A percentile compares a stretch with the other conserved stretches of the same genome.
Evolutionary conservation across 2,329 filamentous ascomycete species (phyloP).

Genomic region (Ramichloridium luteum): DNA sequence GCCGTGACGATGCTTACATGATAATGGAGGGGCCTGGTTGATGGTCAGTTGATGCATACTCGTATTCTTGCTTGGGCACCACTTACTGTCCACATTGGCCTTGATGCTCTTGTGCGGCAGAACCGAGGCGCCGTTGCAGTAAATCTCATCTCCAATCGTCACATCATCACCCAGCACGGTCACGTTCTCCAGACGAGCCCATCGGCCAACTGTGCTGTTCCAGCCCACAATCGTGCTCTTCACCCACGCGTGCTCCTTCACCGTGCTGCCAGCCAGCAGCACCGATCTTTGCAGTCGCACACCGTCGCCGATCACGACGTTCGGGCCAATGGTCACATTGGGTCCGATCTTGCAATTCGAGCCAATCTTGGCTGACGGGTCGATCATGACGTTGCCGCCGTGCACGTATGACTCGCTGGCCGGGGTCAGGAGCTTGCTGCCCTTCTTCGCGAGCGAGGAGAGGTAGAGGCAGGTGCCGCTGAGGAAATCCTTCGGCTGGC

Average conservation of each 20-base stretch:
- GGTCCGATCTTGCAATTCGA: slow-evolving; percentile 97
- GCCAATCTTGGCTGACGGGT: slow-evolving; percentile 88
- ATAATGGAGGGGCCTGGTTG: slow-evolving; percentile 20
- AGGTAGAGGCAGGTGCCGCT: slow-evolving; percentile 94
- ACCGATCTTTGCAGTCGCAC: slow-evolving; percentile 90
- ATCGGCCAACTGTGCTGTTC: slow-evolving; percentile 92
- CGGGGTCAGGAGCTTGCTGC: slow-evolving; percentile 69
- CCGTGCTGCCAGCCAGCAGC: slow-evolving; percentile 74
- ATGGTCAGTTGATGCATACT: slow-evolving; percentile 7
- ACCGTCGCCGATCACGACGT: slow-evolving; percentile 84
- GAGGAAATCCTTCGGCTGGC: slow-evolving; percentile 96
- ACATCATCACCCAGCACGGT: slow-evolving; percentile 97
- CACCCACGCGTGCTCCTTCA: slow-evolving; percentile 98
- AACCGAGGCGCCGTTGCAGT: slow-evolving; percentile 83
- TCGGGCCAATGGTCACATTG: slow-evolving; percentile 90
- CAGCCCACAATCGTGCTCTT: slow-evolving; percentile 98
- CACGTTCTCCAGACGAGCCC: slow-evolving; percentile 94
- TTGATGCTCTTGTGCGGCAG: slow-evolving; percentile 99
- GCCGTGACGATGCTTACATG: slow-evolving; percentile 20
- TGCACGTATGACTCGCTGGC: slow-evolving; percentile 64
- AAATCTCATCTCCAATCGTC: slow-evolving; percentile 93
- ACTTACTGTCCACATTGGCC: slow-evolving; percentile 76
- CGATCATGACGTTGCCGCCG: slow-evolving; percentile 90
- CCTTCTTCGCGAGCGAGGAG: slow-evolving; percentile 79
- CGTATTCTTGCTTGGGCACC: background rate